Percentiles rank a stretch among this genome's conserved stretches.
Conservation (phyloP, 2,329 filamentous ascomycete species). For the Colletotrichum paranaense region DNA sequence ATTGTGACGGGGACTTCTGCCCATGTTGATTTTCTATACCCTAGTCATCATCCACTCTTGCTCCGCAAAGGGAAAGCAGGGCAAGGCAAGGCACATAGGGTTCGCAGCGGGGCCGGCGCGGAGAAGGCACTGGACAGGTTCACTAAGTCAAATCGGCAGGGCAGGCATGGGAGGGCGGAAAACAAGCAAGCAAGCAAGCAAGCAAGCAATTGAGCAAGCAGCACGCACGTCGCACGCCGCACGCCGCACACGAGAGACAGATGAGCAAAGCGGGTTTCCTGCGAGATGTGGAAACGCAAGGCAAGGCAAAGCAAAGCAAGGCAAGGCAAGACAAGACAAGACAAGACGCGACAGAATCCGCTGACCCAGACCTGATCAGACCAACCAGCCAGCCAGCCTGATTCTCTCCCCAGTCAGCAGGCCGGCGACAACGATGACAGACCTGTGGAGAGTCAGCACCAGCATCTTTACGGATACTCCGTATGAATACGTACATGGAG, state of each 20-base stretch:
- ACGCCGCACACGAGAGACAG: neutral
- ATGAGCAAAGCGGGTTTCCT: neutral
- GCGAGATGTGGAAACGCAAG: neutral
- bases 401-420: neutral
- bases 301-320: neutral
- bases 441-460: neutral
- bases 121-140: constrained; percentile 1
- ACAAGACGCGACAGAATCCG: neutral
- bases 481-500: neutral
- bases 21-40: neutral
- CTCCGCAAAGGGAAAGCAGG: constrained; percentile 1
- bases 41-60: neutral
- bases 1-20: neutral
- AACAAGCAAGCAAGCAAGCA: neutral
- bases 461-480: neutral
- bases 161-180: neutral
- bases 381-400: neutral
- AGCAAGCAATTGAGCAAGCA: neutral
- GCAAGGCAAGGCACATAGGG: constrained; percentile 12
- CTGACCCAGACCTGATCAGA: neutral
- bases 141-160: neutral
- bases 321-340: neutral
- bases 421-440: neutral
- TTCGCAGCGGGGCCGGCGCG: constrained; percentile 9
- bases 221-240: neutral